Conservation (phyloP, 768 basidiomycete genomes). For the Lanmaoa rubissima region DNA sequence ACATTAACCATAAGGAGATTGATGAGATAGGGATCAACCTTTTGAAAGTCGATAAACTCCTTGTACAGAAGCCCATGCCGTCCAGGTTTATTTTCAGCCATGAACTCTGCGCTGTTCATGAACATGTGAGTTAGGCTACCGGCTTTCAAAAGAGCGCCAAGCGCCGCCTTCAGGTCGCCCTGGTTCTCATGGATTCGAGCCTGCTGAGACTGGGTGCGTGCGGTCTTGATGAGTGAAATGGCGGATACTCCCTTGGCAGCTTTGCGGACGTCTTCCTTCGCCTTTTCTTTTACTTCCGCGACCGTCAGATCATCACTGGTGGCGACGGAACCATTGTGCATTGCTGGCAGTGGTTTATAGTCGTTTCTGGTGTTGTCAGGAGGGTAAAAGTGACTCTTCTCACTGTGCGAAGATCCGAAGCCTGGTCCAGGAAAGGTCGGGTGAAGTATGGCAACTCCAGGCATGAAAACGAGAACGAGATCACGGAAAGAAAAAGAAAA, state of each 20-base stretch:
- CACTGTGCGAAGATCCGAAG: slow-evolving; percentile 32
- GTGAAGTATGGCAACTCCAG: slow-evolving; percentile 40
- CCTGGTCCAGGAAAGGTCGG: slow-evolving; percentile 34
- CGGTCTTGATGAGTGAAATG: slow-evolving; percentile 57
- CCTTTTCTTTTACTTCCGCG: slow-evolving; percentile 48
- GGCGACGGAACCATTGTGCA: slow-evolving; percentile 39
- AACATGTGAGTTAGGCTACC: slow-evolving; percentile 57
- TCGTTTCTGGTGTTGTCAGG: slow-evolving; percentile 17
- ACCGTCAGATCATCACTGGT: slow-evolving; percentile 35
- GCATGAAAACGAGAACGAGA: slow-evolving; percentile 34
- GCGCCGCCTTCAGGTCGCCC: slow-evolving; percentile 61
- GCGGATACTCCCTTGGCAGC: slow-evolving; percentile 60
- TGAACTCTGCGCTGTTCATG: slow-evolving; percentile 60
- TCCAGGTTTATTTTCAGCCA: slow-evolving; percentile 44
- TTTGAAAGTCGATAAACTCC: slow-evolving; percentile 63
- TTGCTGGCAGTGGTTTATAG: slow-evolving; percentile 25
- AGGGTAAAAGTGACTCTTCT: slow-evolving; percentile 11
- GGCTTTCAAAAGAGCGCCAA: slow-evolving; percentile 59
- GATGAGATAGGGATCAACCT: slow-evolving; percentile 43
- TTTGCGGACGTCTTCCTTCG: slow-evolving; percentile 46
- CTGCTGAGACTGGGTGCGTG: slow-evolving; percentile 51
- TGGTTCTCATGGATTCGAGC: slow-evolving; percentile 53
- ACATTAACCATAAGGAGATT: slow-evolving; percentile 10
- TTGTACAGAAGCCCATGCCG: slow-evolving; percentile 56
- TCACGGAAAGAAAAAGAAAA: neutral